Evolutionary conservation across 768 basidiomycete species (phyloP), one percentile per base, ranked within the genome.

Genomic region (Phylloporus rhodoxanthus): DNA sequence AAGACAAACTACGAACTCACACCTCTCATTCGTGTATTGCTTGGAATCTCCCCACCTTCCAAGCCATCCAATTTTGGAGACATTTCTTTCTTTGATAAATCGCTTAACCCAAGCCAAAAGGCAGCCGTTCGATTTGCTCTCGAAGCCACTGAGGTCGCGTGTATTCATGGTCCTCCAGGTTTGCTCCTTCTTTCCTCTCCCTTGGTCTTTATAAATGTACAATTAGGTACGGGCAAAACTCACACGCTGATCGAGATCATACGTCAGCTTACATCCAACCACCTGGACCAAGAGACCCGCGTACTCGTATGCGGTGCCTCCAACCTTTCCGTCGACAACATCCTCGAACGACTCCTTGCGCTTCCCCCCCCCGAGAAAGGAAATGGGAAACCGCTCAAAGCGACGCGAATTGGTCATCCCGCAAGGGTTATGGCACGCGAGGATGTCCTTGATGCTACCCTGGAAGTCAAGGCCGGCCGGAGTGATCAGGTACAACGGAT

Each of bases 161-260:
- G 91, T 57, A 92, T 99, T 21, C 94, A 98, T 61, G 96, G 96
- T 0, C 96, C 96, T n/a, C 96, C 96, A 52, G 95, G 95, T 80
- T 61, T 6, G 29, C 26, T 28, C 8, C 17, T 13, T 43, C 8
- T 1, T 13, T 17, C 4, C 17, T 33, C 21, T 29, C 9, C 3
- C 2, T 9, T 11, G 13, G 8, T n/a, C 8, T 5, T 38, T 10
- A 29, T 30, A 7, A 32, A 54, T 21, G 8, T 19, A 10, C 42
- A 9, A 45, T 36, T 45, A 83, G 84, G 89, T 51, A 95, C 93
- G 2, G 95, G 95, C 7, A 98, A 98, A 73, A 99, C 95, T 0
- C 89, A 92, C 57, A 96, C 95, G 0, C 75, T 99, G 15, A 86
- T 97, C 29, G 95, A 99, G 66, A 79, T 96, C 44, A 89, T 97